A percentile compares a stretch with the other conserved stretches of the same genome.
Evolutionary conservation across 169 alveolate species (phyloP).

Genomic region (Plasmodium inui): DNA sequence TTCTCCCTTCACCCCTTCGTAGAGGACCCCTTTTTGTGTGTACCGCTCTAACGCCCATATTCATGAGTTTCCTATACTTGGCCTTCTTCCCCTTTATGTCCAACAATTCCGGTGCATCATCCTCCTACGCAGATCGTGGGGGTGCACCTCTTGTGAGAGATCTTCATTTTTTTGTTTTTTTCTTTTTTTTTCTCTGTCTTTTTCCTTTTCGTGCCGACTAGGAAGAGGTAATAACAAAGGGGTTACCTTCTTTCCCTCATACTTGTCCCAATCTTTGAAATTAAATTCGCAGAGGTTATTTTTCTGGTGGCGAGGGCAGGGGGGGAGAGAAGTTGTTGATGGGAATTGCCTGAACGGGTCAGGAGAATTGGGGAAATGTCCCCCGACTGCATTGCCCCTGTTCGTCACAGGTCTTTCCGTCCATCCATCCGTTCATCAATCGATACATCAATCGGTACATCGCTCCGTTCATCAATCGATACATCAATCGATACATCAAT

Average conservation of each 20-base stretch:
- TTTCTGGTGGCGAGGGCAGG: conserved; percentile 6
- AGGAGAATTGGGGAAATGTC: neutral
- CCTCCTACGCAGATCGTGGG: neutral
- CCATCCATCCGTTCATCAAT: neutral
- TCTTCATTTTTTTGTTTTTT: neutral
- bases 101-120: neutral
- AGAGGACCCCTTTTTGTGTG: neutral
- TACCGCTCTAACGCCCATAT: conserved; percentile 14
- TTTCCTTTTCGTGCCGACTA: neutral
- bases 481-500: neutral
- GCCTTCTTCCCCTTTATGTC: conserved; percentile 58
- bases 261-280: conserved; percentile 13
- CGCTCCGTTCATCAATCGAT: neutral
- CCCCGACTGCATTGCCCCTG: neutral
- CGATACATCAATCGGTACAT: neutral
- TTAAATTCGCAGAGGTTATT: conserved; percentile 33
- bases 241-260: conserved; percentile 27
- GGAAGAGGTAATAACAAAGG: neutral
- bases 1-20: neutral
- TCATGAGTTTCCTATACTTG: conserved; percentile 20
- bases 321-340: neutral
- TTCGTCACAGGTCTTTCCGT: neutral
- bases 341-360: conserved; percentile 4
- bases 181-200: neutral
- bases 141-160: neutral